Evolutionary conservation across 2,329 filamentous ascomycete species (phyloP).

Genomic region (Cytospora mali): DNA sequence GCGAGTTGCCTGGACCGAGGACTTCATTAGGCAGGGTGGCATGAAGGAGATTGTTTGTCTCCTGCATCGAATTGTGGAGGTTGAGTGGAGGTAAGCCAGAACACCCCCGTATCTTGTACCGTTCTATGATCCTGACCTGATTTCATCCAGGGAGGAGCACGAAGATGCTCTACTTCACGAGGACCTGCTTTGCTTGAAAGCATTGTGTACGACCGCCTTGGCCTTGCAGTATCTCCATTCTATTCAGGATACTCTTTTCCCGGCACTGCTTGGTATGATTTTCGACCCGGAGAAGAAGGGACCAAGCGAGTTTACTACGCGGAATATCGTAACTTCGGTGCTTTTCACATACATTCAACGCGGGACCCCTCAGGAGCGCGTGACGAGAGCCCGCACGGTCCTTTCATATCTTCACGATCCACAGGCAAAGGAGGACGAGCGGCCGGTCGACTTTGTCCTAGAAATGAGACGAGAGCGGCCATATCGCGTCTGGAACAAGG

Average conservation of each 20-base stretch:
- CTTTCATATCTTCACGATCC: constrained; percentile 81
- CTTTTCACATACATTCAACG: constrained; percentile 85
- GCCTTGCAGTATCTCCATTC: constrained; percentile 80
- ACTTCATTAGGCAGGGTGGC: constrained; percentile 84
- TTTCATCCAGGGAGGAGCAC: constrained; percentile 75
- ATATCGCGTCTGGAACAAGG: constrained; percentile 92
- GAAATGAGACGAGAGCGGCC: constrained; percentile 86
- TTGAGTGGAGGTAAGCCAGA: constrained; percentile 86
- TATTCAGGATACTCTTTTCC: constrained; percentile 81
- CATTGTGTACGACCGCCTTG: constrained; percentile 85
- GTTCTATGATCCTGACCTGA: constrained; percentile 32
- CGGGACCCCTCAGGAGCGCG: constrained; percentile 62
- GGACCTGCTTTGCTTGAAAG: constrained; percentile 89
- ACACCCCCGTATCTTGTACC: not conserved
- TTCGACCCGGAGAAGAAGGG: constrained; percentile 99
- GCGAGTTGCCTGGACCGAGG: constrained; percentile 92
- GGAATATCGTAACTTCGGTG: constrained; percentile 85
- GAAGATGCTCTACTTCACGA: constrained; percentile 93
- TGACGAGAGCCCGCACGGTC: constrained; percentile 71
- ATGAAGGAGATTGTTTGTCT: constrained; percentile 90
- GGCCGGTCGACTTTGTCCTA: constrained; percentile 81
- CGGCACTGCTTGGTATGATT: constrained; percentile 81
- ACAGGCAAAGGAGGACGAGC: constrained; percentile 71
- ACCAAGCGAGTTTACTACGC: constrained; percentile 92
- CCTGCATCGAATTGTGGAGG: constrained; percentile 87